Base-by-base conservation (phyloP, 73 alveolate genomes). In the Symbiodinium natans region DNA sequence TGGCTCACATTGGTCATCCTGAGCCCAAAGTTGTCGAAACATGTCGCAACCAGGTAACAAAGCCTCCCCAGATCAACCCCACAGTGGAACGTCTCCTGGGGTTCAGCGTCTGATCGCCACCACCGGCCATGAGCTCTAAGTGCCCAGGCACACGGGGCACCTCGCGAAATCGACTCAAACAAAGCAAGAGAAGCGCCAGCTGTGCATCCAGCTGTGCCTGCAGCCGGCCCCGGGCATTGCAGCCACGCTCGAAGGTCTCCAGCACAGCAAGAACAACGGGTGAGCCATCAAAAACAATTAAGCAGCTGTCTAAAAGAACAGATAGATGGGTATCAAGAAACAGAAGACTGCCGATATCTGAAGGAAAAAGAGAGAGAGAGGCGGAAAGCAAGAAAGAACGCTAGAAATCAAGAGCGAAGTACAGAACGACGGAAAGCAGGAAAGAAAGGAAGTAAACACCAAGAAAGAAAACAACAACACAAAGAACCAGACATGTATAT, bases 131-230 rank as follows among this genome's bases (percentile, higher is more conserved):
- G 63, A 92, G 98, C 92, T 92, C 98, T 43, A 92, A 46, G 43
- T 92, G 98, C 52, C 98, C 98, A 0, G 98, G 98, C 34, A 92
- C 98, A 19, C 98, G 92, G 27, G 98, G 98, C 71, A 92, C 98
- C 87, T 86, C 33, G 42, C 40, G 29, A 31, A 6, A 6, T 6
- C 59, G 21, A 46, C 59, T n/a, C n/a, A n/a, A n/a, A n/a, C n/a
- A n/a, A n/a, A n/a, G n/a, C n/a, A n/a, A n/a, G n/a, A n/a, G n/a
- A n/a, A 59, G 29, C 27, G 4, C 33, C 36, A 59, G 4, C 77
- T 59, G 27, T 19, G 36, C 77, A 21, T 25, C 15, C 77, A 19
- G 77, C 31, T 59, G 59, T 77, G 71, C 93, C 94, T 71, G 83
- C 43, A 92, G 83, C 43, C 98, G 98, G 34, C 98, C 98, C 31